Base-by-base conservation (phyloP, 2,329 filamentous ascomycete genomes). In the Botrytis deweyae region DNA sequence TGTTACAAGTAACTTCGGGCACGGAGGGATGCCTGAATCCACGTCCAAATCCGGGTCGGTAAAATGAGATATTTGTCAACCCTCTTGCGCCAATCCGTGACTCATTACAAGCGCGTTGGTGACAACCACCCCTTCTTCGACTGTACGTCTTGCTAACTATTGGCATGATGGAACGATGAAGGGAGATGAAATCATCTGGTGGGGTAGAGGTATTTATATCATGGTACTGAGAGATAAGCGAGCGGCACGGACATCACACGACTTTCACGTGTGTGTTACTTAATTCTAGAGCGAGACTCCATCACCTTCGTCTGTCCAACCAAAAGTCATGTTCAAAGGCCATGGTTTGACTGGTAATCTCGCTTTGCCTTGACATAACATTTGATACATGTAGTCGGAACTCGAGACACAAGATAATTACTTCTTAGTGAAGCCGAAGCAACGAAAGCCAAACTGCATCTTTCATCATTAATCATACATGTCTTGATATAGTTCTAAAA, bases 81-180 rank as follows among this genome's bases (percentile, higher is more conserved):
- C 55, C 55, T 33, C 29, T 58, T 20, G 55, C 3, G 14, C 55
- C 29, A 58, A 58, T 58, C 8, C n/a, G n/a, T 29, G 55, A 5
- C 1, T 14, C 3, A 9, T 9, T 4, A 49, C 3, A 9, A 9
- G 20, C 2, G 2, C 7, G 3, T 49, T 9, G 22, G 8, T 25
- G 46, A 25, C 4, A 22, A 10, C 46, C 46, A 22, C 46, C 8
- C 22, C 46, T 22, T 49, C 8, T 1, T 25, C 4, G 20, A 25
- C 22, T 10, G 12, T 49, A 8, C 4, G 4, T 29, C 25, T 16
- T 29, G 16, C 0, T 12, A 14, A 16, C 12, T 14, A 5, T 58
- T 58, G 52, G n/a, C n/a, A 58, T 58, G 16, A 33, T 33, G 14
- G 7, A 58, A 58, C 5, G 4, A 33, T 33, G 4, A 25, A 52